Conservation (phyloP, 225 moss, liverwort and hornwort species). For the Pleurozium schreberi region DNA sequence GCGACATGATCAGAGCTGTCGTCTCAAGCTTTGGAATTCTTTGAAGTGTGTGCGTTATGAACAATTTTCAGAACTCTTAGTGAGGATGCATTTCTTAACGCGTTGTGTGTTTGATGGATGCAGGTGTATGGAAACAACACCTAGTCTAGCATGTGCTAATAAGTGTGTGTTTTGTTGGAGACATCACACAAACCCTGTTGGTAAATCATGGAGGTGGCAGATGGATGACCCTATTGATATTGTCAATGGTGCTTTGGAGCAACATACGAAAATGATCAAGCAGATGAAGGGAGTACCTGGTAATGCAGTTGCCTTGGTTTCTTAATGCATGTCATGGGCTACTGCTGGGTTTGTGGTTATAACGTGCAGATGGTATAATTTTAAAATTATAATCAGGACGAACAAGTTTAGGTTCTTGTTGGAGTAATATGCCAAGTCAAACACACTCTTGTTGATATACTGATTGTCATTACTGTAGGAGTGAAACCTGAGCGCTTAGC, state of each 20-base stretch:
- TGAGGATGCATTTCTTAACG: not conserved
- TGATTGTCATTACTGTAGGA: constrained; percentile 33
- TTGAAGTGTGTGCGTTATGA: not conserved
- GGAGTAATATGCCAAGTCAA: not conserved
- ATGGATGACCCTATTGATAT: constrained; percentile 97
- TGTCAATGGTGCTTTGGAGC: constrained; percentile 83
- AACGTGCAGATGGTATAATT: not conserved
- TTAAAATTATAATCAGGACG: not conserved
- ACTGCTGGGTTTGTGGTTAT: not conserved
- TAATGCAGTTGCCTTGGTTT: constrained; percentile 5
- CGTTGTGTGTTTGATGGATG: not conserved
- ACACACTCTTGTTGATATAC: not conserved
- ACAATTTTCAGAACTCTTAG: not conserved
- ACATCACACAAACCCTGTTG: constrained; percentile 96
- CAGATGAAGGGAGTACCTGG: constrained; percentile 99
- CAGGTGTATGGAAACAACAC: constrained; percentile 99
- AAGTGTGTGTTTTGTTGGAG: constrained; percentile 99
- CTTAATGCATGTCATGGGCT: not conserved
- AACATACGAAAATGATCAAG: constrained; percentile 83
- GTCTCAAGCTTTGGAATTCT: not conserved
- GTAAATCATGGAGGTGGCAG: constrained; percentile 97
- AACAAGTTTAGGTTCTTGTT: not conserved
- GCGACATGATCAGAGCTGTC: not conserved
- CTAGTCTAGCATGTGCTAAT: constrained; percentile 96
- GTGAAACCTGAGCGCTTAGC: constrained; percentile 86